Evolutionary conservation across 352 stramenopile genomes (phyloP), one percentile per base, ranked within the genome.

Genomic region (Pythium sukuiense): DNA sequence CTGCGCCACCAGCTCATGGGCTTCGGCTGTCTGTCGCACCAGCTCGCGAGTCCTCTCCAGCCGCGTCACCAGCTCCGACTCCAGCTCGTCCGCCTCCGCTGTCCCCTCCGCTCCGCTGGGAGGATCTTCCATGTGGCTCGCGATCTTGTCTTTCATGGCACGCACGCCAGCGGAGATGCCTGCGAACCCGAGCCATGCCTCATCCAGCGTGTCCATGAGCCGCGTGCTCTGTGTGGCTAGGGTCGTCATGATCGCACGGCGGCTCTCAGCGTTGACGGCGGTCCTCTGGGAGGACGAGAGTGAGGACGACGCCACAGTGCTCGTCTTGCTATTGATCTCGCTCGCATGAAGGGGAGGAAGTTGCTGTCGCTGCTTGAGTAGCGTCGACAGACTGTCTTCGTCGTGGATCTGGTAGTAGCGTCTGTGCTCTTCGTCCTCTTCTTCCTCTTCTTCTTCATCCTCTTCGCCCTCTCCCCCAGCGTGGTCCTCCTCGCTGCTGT

Each of bases 141-240:
- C n/a, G 18, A 78, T 9, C 6, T 52, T 59, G 16, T 73, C 64
- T 6, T 60, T 57, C 53, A 75, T 63, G 29, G 26, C 59, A 26
- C 72, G 72, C 54, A 74, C 55, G 55, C 70, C 61, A 14, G 57
- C 63, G 5, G 72, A 79, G 43, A 79, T 59, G 14, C 58, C 66
- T 0, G 72, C 72, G 46, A 76, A 79, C n/a, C 72, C 66, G 9
- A 79, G 63, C 72, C 72, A 77, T 30, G 70, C 72, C 27, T 74
- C 66, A 48, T 79, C 70, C 65, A 79, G 55, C 24, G 67, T 70
- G 1, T 61, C 45, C 63, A 76, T 61, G 49, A 79, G 55, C 52
- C 70, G 69, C 14, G 63, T 46, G 56, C 69, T 74, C 16, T 49
- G 65, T 14, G 59, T 46, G 6, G 65, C 59, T 53, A 76, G 50